Evolutionary conservation across 805 yeast species (phyloP).

Genomic region (Phaffomyces thermotolerans): DNA sequence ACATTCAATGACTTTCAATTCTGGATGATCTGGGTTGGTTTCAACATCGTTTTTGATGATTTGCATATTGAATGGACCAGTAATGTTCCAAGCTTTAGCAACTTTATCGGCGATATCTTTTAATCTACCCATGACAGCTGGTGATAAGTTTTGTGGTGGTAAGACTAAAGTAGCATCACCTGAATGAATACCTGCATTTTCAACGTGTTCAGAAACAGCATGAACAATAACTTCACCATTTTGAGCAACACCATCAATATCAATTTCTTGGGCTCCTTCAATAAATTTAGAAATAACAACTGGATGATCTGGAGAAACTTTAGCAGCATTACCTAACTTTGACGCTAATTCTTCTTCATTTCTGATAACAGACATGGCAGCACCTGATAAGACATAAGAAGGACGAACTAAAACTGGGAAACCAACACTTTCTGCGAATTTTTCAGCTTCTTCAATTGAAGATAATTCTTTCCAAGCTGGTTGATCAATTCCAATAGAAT

Average conservation of each 20-base stretch:
- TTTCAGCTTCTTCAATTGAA: slow-evolving; percentile 76
- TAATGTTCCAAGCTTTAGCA: slow-evolving; percentile 88
- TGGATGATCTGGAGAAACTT: slow-evolving; percentile 93
- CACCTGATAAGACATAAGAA: slow-evolving; percentile 94
- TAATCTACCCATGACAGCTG: slow-evolving; percentile 59
- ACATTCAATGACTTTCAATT: slow-evolving; percentile 95
- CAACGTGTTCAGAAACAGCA: slow-evolving; percentile 96
- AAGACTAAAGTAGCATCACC: slow-evolving; percentile 96
- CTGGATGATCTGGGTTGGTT: slow-evolving; percentile 49
- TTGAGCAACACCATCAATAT: slow-evolving; percentile 92
- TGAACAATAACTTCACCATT: slow-evolving; percentile 86
- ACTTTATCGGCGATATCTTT: slow-evolving; percentile 89
- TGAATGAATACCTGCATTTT: slow-evolving; percentile 97
- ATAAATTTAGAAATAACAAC: slow-evolving; percentile 96
- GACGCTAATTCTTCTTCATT: slow-evolving; percentile 71
- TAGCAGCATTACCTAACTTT: slow-evolving; percentile 81
- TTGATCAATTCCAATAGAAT: slow-evolving; percentile 89
- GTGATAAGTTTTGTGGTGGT: slow-evolving; percentile 80
- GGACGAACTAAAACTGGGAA: slow-evolving; percentile 98
- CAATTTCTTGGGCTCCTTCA: slow-evolving; percentile 94
- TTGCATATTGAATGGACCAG: slow-evolving; percentile 99
- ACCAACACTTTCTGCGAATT: slow-evolving; percentile 77
- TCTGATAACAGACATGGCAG: slow-evolving; percentile 94
- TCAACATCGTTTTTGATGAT: slow-evolving; percentile 71
- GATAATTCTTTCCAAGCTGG: slow-evolving; percentile 97